These are phyloP conservation scores for Corynascus novoguineensis DNA, from an alignment of 495 filamentous ascomycete species.

Conservation along the genomic window DNA sequence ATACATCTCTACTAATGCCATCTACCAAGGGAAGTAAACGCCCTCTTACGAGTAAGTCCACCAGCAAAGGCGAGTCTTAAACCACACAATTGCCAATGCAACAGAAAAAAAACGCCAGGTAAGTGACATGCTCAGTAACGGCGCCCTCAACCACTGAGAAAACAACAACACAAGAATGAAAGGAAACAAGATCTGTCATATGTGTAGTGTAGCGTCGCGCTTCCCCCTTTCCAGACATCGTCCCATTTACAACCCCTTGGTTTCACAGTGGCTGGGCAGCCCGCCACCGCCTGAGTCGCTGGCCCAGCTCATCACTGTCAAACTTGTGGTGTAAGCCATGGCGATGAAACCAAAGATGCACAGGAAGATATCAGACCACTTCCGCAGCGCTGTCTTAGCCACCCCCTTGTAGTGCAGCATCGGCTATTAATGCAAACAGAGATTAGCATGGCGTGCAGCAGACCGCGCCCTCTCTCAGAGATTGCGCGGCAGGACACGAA, in stretches of 20 bases:
- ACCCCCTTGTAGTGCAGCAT: conserved; percentile 81
- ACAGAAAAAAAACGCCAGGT: conserved; percentile 9
- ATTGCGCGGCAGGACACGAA: neutral
- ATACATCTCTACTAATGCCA: neutral
- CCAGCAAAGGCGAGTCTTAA: neutral
- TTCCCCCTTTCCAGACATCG: neutral
- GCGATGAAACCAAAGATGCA: conserved; percentile 74
- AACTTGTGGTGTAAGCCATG: conserved; percentile 82
- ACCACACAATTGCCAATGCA: neutral
- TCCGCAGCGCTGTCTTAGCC: conserved; percentile 57
- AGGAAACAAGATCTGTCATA: neutral
- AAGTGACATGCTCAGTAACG: conserved; percentile 9
- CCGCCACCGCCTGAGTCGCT: conserved; percentile 32
- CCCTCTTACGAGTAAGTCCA: neutral
- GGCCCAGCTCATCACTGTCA: conserved; percentile 83
- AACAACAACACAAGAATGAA: neutral
- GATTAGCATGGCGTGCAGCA: conserved; percentile 21
- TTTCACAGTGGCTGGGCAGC: conserved; percentile 48
- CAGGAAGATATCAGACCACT: conserved; percentile 64
- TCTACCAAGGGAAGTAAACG: neutral
- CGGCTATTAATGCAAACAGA: conserved; percentile 54
- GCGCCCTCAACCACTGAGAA: neutral
- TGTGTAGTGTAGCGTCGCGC: neutral
- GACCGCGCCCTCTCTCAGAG: neutral
- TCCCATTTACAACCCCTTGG: conserved; percentile 17